phyloP scores from a whole-genome alignment of 2,329 filamentous ascomycete genomes.

The Fusarium nematophilum region DNA sequence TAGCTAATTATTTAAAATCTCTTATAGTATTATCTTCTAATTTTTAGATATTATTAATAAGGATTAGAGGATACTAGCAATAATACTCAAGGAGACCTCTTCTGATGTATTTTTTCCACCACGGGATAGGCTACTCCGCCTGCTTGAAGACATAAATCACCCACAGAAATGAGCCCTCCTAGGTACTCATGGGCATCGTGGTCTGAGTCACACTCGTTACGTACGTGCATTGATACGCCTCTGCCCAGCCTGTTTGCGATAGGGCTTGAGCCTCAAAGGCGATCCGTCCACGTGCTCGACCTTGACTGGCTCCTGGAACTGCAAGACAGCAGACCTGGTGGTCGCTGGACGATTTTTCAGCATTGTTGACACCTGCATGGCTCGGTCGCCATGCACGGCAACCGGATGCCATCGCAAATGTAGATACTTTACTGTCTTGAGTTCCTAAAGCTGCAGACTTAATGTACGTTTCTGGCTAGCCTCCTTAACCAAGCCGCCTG shows the following conservation, averaged over 20 bases:
- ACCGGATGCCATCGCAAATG: conserved; percentile 2
- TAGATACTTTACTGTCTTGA: neutral
- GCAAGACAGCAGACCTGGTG: neutral
- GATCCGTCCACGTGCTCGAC: neutral
- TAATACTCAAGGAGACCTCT: too few relatives aligned
- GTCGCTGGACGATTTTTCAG: neutral
- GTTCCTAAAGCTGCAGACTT: conserved; percentile 15
- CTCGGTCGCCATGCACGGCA: conserved; percentile 1
- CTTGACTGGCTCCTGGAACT: neutral
- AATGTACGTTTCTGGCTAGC: conserved; percentile 29
- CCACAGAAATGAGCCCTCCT: too few relatives aligned
- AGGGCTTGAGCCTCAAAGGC: neutral
- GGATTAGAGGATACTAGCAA: too few relatives aligned
- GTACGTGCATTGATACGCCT: conserved; percentile 12
- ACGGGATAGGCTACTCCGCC: too few relatives aligned
- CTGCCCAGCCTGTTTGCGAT: neutral
- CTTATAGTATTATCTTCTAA: too few relatives aligned
- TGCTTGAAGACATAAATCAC: too few relatives aligned
- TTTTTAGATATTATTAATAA: too few relatives aligned
- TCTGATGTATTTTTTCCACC: too few relatives aligned
- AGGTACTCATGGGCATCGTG: too few relatives aligned
- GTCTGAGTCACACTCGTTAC: conserved; percentile 32
- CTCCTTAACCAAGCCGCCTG: conserved; percentile 32
- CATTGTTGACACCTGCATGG: conserved; percentile 24
- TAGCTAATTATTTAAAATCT: too few relatives aligned